Conservation (phyloP, 495 filamentous ascomycete species). For the Mytilinidion resinicola region DNA sequence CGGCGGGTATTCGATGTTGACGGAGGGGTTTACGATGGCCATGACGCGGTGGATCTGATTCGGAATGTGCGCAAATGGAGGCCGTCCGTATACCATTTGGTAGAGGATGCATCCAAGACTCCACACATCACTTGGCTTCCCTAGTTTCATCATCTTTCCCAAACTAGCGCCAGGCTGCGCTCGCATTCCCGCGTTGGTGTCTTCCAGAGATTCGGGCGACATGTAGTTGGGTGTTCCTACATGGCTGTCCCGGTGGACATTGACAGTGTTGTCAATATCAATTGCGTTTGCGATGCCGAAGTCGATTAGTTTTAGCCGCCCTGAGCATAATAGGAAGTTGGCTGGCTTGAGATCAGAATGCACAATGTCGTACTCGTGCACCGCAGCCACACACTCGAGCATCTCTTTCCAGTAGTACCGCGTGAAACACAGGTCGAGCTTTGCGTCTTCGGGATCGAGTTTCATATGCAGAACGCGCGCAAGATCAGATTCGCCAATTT, state of each 20-base stretch:
- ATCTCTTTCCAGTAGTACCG: conserved; percentile 98
- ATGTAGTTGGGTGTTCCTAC: conserved; percentile 98
- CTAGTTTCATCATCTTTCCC: conserved; percentile 78
- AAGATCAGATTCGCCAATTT: conserved; percentile 93
- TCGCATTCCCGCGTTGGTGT: conserved; percentile 62
- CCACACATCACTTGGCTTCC: conserved; percentile 95
- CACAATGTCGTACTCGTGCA: conserved; percentile 84
- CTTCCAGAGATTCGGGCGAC: conserved; percentile 88
- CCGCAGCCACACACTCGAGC: conserved; percentile 87
- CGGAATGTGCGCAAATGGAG: conserved; percentile 86
- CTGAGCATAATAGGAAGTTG: conserved; percentile 49
- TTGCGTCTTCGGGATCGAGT: conserved; percentile 55
- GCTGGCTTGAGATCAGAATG: conserved; percentile 95
- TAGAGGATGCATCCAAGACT: conserved; percentile 92
- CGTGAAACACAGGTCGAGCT: conserved; percentile 83
- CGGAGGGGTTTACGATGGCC: conserved; percentile 84
- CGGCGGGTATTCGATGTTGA: conserved; percentile 74
- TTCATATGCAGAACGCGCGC: conserved; percentile 74
- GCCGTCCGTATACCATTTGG: conserved; percentile 91
- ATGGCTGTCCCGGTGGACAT: conserved; percentile 92
- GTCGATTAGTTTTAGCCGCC: conserved; percentile 43
- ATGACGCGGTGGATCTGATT: conserved; percentile 68
- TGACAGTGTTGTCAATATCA: conserved; percentile 83
- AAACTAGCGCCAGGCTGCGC: conserved; percentile 44
- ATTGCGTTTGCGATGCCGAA: conserved; percentile 98